phyloP scores from a whole-genome alignment of 2,329 filamentous ascomycete species.

The Clarireedia monteithiana region DNA sequence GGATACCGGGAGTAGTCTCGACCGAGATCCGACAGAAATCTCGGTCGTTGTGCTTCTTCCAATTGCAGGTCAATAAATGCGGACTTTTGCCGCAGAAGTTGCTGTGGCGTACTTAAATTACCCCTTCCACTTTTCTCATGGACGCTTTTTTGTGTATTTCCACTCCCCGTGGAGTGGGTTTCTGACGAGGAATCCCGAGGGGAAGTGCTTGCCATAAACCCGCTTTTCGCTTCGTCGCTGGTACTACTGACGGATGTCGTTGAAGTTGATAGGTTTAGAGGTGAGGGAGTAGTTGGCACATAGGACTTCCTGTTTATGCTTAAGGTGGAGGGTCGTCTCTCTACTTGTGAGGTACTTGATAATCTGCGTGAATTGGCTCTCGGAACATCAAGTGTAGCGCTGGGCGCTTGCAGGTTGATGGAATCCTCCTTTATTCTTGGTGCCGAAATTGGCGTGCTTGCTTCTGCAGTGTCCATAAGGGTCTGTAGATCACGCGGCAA shows the following conservation, averaged over 20 bases:
- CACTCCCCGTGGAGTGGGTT: constrained; percentile 3
- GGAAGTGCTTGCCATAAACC: constrained; percentile 3
- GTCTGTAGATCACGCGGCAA: background rate
- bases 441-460: background rate
- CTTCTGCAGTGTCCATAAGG: background rate
- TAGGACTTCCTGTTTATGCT: constrained; percentile 18
- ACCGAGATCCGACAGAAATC: constrained; percentile 21
- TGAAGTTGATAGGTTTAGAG: constrained; percentile 23
- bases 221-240: constrained; percentile 11
- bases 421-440: background rate
- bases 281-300: constrained; percentile 25
- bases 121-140: constrained; percentile 7
- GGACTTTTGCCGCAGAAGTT: constrained; percentile 19
- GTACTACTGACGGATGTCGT: constrained; percentile 9
- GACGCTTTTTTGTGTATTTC: background rate
- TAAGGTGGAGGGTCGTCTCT: constrained; percentile 4
- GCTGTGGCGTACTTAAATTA: constrained; percentile 14
- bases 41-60: constrained; percentile 14
- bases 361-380: background rate
- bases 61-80: constrained; percentile 7
- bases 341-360: constrained; percentile 7
- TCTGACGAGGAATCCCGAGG: constrained; percentile 15
- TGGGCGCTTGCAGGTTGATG: background rate
- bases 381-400: background rate
- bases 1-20: constrained; percentile 29